Base-by-base conservation (phyloP, 768 basidiomycete genomes). In the Rhizopogon vinicolor region DNA sequence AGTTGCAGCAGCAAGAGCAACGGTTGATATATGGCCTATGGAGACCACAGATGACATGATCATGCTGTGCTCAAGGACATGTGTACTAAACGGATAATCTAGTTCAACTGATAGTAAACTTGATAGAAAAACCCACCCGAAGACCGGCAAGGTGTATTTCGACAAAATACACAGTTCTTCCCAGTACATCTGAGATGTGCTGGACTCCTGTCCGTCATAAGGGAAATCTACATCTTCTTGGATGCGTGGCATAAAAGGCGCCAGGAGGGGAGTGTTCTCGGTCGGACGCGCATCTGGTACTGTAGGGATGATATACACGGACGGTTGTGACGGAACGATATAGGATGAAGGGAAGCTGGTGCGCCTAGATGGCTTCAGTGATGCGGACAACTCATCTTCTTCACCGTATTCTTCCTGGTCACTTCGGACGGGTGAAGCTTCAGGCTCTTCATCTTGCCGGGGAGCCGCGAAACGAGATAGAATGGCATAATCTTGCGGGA, bases 1-100 rank as follows among this genome's bases (percentile, higher is more conserved):
- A 14, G 82, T 84, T 25, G 87, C 84, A 0, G 91, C 93, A 1
- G 96, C 96, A 1, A 98, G 82, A 12, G 94, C 89, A 3, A 81
- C 85, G 0, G 93, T 96, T 2, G 92, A 93, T 25, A 98, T 73
- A 70, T 98, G 95, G 0, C 95, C 95, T 29, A 96, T 89, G 10
- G 88, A 87, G n/a, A 98, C 72, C 41, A 96, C 91, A 10, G 91
- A 86, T 0, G 87, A 86, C 58, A 96, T 80, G 41, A 92, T 80
- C 41, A 98, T 81, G 22, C 88, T 90, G 69, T 93, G 95, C 68
- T 98, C 95, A 31, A 93, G 76, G 28, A 91, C 55, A 61, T 90
- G 88, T 2, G 89, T 87, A 7, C 91, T 89, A 46, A 22, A 49
- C 13, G 25, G 19, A 35, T 22, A n/a, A 18, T 51, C 41, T 49